Conservation (phyloP, 352 stramenopile species). For the Phytophthora tubulina region DNA sequence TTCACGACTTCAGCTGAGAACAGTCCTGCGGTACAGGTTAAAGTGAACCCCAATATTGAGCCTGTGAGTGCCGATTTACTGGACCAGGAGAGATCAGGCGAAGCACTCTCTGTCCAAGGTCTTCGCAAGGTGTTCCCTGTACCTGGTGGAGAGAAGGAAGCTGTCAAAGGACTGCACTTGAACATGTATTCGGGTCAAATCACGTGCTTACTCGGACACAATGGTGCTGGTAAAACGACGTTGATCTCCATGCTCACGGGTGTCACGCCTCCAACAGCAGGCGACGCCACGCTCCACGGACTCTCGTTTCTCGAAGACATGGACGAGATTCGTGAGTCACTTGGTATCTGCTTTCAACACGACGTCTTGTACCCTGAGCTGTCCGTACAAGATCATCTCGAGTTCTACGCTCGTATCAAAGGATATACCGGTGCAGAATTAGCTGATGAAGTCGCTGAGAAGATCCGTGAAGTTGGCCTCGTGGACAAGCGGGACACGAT, state of each 20-base stretch:
- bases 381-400: constrained; percentile 78
- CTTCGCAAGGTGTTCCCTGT: constrained; percentile 84
- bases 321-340: constrained; percentile 59
- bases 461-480: constrained; percentile 68
- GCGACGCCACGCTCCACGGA: constrained; percentile 58
- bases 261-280: constrained; percentile 53
- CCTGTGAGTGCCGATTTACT: constrained; percentile 47
- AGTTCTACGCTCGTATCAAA: constrained; percentile 74
- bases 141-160: constrained; percentile 83
- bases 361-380: constrained; percentile 85
- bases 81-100: constrained; percentile 60
- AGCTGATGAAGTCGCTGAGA: constrained; percentile 41
- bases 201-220: constrained; percentile 94
- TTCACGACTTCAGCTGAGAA: constrained; percentile 60
- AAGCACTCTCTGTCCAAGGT: constrained; percentile 61
- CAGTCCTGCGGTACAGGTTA: constrained; percentile 29
- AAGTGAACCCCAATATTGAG: constrained; percentile 64
- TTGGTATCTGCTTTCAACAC: constrained; percentile 85
- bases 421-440: constrained; percentile 51
- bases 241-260: constrained; percentile 89
- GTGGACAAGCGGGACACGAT: constrained; percentile 64
- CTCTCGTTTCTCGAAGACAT: constrained; percentile 75
- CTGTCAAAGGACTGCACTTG: constrained; percentile 89
- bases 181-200: constrained; percentile 80
- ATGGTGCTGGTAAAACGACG: constrained; percentile 94